Evolutionary conservation across 1,284 basidiomycete genomes (phyloP).

Genomic region (Paramarasmius palmivorus): DNA sequence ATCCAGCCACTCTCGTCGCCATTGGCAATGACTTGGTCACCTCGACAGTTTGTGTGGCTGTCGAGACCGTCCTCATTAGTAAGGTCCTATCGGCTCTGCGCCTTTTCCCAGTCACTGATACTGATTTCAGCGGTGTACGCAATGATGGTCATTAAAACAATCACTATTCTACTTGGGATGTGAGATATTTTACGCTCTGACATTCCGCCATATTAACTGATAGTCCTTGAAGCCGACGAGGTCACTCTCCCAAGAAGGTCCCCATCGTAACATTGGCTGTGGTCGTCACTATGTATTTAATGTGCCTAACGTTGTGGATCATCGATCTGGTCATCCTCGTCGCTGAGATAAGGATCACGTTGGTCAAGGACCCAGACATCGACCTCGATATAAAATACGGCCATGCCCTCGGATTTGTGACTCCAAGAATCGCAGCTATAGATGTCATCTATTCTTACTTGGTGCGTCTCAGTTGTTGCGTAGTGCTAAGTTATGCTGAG

Average conservation of each 20-base stretch:
- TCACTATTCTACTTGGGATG: not conserved
- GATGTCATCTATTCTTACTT: not conserved
- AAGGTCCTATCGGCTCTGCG: not conserved
- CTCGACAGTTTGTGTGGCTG: not conserved
- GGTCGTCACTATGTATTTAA: not conserved
- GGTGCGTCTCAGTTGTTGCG: not conserved
- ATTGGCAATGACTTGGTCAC: slow-evolving; percentile 2
- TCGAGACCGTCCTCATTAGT: not conserved
- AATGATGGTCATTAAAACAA: not conserved
- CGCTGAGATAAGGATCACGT: slow-evolving; percentile 1
- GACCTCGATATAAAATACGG: not conserved
- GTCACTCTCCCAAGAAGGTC: not conserved
- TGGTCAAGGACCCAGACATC: slow-evolving; percentile 1
- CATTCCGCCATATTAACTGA: not conserved
- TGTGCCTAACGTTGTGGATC: not conserved
- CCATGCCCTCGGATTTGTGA: not conserved
- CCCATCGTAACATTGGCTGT: not conserved
- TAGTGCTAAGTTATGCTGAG: not conserved
- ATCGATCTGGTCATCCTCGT: slow-evolving; percentile 1
- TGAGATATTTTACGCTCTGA: not conserved
- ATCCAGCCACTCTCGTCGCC: not conserved
- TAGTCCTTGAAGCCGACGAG: not conserved
- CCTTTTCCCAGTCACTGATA: not conserved
- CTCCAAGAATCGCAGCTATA: not conserved
- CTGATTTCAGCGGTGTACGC: not conserved